Evolutionary conservation across 352 stramenopile species (phyloP).

Genomic region (Globisporangium emineosum): DNA sequence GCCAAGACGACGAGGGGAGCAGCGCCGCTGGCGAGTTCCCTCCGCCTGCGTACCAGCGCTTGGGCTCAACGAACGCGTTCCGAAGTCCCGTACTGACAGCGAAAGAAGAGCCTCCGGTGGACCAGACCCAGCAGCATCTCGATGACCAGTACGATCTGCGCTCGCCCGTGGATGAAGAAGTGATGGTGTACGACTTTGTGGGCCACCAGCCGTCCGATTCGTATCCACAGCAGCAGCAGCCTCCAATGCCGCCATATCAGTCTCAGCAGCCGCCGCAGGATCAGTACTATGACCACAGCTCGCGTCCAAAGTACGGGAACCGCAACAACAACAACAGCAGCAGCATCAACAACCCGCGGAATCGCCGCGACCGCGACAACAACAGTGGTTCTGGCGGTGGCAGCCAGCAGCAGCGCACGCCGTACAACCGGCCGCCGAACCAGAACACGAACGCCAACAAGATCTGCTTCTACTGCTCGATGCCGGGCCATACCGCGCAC

Average conservation of each 20-base stretch:
- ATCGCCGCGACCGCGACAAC: conserved; percentile 4
- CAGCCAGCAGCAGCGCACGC: conserved; percentile 3
- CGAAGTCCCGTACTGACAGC: background rate
- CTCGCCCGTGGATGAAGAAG: conserved; percentile 4
- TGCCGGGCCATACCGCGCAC: conserved; percentile 9
- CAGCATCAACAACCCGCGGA: background rate
- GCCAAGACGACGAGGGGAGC: background rate
- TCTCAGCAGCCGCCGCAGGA: background rate
- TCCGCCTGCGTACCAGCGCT: background rate
- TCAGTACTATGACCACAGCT: conserved; percentile 3
- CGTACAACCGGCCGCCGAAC: conserved; percentile 7
- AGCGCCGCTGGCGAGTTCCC: background rate
- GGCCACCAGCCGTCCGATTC: background rate
- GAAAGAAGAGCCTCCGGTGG: background rate
- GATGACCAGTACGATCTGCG: conserved; percentile 6
- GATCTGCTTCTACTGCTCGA: conserved; percentile 11
- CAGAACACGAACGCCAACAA: conserved; percentile 2
- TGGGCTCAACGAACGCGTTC: background rate
- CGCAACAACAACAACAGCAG: background rate
- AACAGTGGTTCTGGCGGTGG: background rate
- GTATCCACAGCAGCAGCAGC: conserved; percentile 1
- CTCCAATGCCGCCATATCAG: background rate
- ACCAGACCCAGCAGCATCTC: background rate
- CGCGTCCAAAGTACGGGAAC: background rate
- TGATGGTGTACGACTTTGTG: conserved; percentile 11